Conservation (phyloP, 2,329 filamentous ascomycete genomes). For the Fusarium sarcochroum region DNA sequence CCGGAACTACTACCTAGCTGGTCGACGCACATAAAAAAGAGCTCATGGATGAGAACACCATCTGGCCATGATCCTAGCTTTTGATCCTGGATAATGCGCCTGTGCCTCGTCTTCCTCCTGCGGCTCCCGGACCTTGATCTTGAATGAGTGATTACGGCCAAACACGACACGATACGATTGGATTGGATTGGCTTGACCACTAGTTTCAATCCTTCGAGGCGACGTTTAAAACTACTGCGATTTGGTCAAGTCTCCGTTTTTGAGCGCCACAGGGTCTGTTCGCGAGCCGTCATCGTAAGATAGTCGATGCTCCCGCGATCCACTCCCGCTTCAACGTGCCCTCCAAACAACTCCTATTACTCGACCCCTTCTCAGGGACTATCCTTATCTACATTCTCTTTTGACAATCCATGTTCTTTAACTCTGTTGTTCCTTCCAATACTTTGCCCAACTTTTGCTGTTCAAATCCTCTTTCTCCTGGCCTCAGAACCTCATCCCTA, state of each 20-base stretch:
- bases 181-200: constrained; percentile 28
- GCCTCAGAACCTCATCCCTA: not conserved
- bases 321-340: constrained; percentile 24
- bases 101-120: constrained; percentile 12
- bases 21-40: constrained; percentile 10
- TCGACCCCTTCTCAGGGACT: not conserved
- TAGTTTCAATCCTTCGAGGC: constrained; percentile 14
- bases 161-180: not conserved
- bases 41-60: constrained; percentile 1
- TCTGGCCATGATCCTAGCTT: constrained; percentile 30
- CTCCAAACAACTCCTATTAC: constrained; percentile 20
- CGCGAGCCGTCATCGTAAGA: constrained; percentile 41
- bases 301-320: constrained; percentile 37
- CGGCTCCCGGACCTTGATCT: constrained; percentile 17
- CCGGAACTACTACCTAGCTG: constrained; percentile 26
- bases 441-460: constrained; percentile 9
- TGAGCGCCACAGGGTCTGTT: constrained; percentile 23
- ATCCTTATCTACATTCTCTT: not conserved
- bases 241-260: constrained; percentile 9
- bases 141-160: constrained; percentile 6
- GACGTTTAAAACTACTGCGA: not conserved
- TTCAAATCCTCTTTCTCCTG: constrained; percentile 5
- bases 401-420: not conserved
- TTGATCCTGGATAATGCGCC: constrained; percentile 13
- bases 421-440: constrained; percentile 1